Base-by-base conservation (phyloP, 1,284 basidiomycete genomes). In the Cryptococcus amylolentus region DNA sequence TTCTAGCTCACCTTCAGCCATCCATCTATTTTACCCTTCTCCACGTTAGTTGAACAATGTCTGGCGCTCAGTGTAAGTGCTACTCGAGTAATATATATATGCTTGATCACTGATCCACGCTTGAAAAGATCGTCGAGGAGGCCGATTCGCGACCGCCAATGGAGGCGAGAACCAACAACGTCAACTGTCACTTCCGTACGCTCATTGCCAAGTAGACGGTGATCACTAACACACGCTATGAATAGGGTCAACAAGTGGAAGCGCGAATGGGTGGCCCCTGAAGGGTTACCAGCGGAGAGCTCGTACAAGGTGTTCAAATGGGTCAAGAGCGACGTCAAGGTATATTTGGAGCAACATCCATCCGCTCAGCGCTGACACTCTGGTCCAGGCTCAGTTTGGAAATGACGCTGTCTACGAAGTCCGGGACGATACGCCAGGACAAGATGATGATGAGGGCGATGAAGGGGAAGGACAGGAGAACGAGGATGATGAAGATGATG, bases 191-290 rank as follows among this genome's bases (percentile, higher is more conserved):
- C 64, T 66, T 12, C 69, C 69, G 66, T 70, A 40, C 40, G 66
- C 68, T 28, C 16, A 37, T 20, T 27, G 31, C 46, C 14, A 26
- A 28, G 9, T 14, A 31, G n/a, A n/a, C 18, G 26, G 49, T 14
- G 26, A 16, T 23, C 28, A 26, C 28, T 26, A 10, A 26, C 41
- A 23, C n/a, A 28, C 23, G n/a, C 28, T 35, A 31, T 12, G 41
- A 14, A 12, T 37, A 70, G 69, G 1, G 69, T 68, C 10, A 67
- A 70, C 55, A 68, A 64, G 48, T 71, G 68, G 68, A 64, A 65
- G 26, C 63, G 61, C 43, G 65, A 65, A 61, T 71, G 69, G 69
- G 57, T 62, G 5, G 49, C 64, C 5, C 69, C 69, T 10, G 57
- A 58, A n/a, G 66, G 68, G 5, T 49, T 69, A 13, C 65, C 67